Evolutionary conservation across 257 asterid species (phyloP).

Genomic region (Paulownia fortunei): DNA sequence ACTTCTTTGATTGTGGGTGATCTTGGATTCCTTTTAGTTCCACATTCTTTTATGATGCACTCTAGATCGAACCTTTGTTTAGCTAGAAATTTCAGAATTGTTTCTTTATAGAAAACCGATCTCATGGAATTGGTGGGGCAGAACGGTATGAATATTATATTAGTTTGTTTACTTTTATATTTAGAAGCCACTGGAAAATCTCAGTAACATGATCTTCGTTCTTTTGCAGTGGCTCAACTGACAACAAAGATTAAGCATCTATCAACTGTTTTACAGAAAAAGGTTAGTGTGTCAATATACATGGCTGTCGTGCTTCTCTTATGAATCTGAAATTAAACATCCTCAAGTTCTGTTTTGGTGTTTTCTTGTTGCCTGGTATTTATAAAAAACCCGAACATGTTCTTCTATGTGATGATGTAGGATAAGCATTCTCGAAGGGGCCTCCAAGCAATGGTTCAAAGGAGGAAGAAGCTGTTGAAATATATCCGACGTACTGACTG

Average conservation of each 20-base stretch:
- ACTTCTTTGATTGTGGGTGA: background rate
- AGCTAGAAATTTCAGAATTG: background rate
- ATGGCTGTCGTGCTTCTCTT: background rate
- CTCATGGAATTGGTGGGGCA: background rate
- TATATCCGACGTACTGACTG: slow-evolving; percentile 83
- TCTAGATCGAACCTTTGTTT: background rate
- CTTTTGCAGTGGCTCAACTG: slow-evolving; percentile 76
- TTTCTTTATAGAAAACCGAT: background rate
- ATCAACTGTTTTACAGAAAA: slow-evolving; percentile 61
- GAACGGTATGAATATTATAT: no score
- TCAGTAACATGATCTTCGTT: slow-evolving; percentile 16
- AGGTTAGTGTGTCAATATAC: slow-evolving; percentile 49
- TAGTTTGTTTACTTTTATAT: no score
- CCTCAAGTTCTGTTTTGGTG: background rate
- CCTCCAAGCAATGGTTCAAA: slow-evolving; percentile 71
- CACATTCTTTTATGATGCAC: background rate
- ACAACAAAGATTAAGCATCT: slow-evolving; percentile 87
- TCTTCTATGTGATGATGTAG: slow-evolving; percentile 38
- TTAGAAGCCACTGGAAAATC: no score
- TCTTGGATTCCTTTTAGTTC: background rate
- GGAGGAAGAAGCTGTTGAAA: slow-evolving; percentile 76
- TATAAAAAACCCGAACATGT: background rate
- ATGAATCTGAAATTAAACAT: background rate
- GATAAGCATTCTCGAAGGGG: slow-evolving; percentile 93
- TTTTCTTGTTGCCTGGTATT: background rate